phyloP scores from a whole-genome alignment of 2,329 filamentous ascomycete genomes.

The Apiospora phragmitis region DNA sequence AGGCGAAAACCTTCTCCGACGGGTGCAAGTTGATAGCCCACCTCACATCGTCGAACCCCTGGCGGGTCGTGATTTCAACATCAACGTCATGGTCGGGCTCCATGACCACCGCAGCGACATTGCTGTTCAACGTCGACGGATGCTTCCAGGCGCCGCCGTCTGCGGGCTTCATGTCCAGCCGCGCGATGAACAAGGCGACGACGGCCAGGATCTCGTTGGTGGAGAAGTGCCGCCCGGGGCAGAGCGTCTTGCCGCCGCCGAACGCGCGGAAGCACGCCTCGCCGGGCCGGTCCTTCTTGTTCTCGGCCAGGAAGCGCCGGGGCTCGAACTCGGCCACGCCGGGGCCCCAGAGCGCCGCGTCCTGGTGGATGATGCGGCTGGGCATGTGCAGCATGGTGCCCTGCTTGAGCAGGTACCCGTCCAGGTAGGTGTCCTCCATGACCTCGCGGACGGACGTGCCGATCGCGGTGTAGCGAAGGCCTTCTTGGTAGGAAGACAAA shows the following conservation, averaged over 20 bases:
- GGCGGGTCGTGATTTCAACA: background rate
- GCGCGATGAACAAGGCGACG: constrained; percentile 24
- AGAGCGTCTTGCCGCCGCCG: constrained; percentile 21
- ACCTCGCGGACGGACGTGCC: constrained; percentile 31
- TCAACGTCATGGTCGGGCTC: background rate
- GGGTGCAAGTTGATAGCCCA: constrained; percentile 13
- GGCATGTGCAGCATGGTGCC: constrained; percentile 34
- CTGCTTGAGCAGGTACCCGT: constrained; percentile 32
- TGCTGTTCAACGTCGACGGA: background rate
- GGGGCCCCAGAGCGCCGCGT: constrained; percentile 31
- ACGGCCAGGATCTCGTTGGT: constrained; percentile 28
- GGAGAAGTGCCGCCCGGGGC: constrained; percentile 30
- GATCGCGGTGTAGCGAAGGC: constrained; percentile 29
- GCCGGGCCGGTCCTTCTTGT: constrained; percentile 13
- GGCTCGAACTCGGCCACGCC: constrained; percentile 22
- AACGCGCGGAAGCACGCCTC: background rate
- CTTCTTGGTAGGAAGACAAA: constrained; percentile 38
- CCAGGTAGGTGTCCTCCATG: constrained; percentile 32
- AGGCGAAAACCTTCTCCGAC: background rate
- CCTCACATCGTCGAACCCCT: background rate
- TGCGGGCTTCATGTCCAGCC: constrained; percentile 22
- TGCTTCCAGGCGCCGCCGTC: background rate
- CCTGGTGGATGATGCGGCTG: constrained; percentile 24
- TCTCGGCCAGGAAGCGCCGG: constrained; percentile 21
- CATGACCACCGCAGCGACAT: background rate